phyloP scores from a whole-genome alignment of 352 stramenopile species.

The Pythium vanterpoolii region DNA sequence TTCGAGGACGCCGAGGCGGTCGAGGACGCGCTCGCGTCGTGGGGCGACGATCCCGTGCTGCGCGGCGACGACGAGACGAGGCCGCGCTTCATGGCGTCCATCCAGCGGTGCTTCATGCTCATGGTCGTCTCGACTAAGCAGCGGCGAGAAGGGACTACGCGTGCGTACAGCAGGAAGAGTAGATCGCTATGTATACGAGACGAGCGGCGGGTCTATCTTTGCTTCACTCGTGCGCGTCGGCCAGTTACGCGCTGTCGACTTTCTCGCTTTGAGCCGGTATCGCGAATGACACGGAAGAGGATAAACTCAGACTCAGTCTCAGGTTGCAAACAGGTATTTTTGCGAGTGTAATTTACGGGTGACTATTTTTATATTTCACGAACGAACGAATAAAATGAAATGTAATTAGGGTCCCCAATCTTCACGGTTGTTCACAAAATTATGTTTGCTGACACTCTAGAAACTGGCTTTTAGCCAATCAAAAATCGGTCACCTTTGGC shows the following conservation, averaged over 20 bases:
- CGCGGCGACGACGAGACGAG: constrained; percentile 37
- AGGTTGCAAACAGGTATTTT: neutral
- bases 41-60: constrained; percentile 14
- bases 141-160: too few relatives aligned
- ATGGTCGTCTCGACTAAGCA: too few relatives aligned
- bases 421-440: too few relatives aligned
- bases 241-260: too few relatives aligned
- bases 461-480: too few relatives aligned
- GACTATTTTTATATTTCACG: neutral
- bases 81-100: constrained; percentile 66
- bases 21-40: neutral
- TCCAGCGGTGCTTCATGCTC: constrained; percentile 67
- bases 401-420: too few relatives aligned
- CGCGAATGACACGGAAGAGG: neutral
- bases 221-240: too few relatives aligned
- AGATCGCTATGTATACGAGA: neutral
- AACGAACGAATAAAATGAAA: too few relatives aligned
- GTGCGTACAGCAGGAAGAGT: too few relatives aligned
- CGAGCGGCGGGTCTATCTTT: neutral
- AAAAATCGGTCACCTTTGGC: too few relatives aligned
- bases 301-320: neutral
- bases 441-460: too few relatives aligned
- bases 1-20: neutral
- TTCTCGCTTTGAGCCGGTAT: neutral
- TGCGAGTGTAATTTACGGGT: neutral